A percentile compares a stretch with the other conserved stretches of the same genome.
phyloP scores from a whole-genome alignment of 768 basidiomycete species.

The Pleurotus djamor region DNA sequence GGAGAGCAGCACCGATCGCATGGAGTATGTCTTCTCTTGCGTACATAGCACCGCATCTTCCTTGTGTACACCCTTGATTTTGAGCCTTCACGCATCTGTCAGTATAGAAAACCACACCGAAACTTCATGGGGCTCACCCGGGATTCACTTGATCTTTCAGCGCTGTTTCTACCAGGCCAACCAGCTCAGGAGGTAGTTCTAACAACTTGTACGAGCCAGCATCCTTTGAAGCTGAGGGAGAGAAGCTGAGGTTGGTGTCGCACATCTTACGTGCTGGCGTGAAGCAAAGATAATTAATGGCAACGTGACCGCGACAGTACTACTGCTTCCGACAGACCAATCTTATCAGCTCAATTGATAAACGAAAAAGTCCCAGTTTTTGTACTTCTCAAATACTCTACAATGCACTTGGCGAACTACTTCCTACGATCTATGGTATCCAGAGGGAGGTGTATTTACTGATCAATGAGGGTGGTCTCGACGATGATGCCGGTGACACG shows the following conservation, averaged over 20 bases:
- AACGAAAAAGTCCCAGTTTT: too few relatives aligned
- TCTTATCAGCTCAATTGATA: background rate
- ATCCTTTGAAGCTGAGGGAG: slow-evolving; percentile 43
- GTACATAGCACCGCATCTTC: slow-evolving; percentile 95
- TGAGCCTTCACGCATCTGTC: slow-evolving; percentile 38
- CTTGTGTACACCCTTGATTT: slow-evolving; percentile 75
- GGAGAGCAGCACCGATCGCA: slow-evolving; percentile 86
- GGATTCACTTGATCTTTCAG: slow-evolving; percentile 25
- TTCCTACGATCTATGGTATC: slow-evolving; percentile 1
- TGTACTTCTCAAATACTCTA: too few relatives aligned
- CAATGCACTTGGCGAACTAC: background rate
- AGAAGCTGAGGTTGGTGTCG: slow-evolving; percentile 51
- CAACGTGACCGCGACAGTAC: background rate
- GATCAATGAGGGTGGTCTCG: slow-evolving; percentile 79
- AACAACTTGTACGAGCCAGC: slow-evolving; percentile 63
- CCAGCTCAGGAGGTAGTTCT: slow-evolving; percentile 73
- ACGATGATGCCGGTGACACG: slow-evolving; percentile 88
- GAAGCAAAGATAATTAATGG: background rate
- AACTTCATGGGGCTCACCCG: slow-evolving; percentile 17
- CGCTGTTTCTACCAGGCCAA: slow-evolving; percentile 56
- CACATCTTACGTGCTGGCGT: slow-evolving; percentile 26
- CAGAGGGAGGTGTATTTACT: slow-evolving; percentile 28
- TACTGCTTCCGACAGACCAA: slow-evolving; percentile 4
- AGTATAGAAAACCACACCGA: too few relatives aligned
- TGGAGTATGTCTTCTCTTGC: slow-evolving; percentile 68